These are phyloP conservation scores for Hypoxylon lienhwacheense DNA, from an alignment of 495 filamentous ascomycete species.

Conservation along the genomic window DNA sequence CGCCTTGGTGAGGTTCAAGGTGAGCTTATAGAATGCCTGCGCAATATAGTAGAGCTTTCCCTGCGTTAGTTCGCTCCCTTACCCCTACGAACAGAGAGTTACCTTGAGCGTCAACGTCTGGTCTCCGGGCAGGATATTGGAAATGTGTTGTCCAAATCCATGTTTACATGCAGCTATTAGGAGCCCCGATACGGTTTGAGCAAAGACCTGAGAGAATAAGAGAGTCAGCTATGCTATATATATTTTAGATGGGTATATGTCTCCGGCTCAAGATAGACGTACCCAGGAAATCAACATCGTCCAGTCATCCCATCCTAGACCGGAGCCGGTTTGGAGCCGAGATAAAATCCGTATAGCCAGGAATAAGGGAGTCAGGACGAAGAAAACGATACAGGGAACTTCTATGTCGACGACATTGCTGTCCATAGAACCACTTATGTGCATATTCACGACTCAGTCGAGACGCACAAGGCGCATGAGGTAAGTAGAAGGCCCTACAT, in stretches of 20 bases:
- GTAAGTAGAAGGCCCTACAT: background rate
- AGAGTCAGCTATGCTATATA: conserved; percentile 6
- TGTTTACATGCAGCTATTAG: conserved; percentile 41
- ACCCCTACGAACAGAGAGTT: background rate
- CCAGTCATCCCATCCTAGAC: conserved; percentile 44
- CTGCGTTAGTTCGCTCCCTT: conserved; percentile 1
- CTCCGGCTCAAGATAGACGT: conserved; percentile 1
- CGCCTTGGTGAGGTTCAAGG: conserved; percentile 41
- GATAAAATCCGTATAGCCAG: conserved; percentile 38
- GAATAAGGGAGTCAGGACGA: conserved; percentile 38
- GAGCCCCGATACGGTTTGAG: conserved; percentile 34
- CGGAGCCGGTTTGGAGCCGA: conserved; percentile 36
- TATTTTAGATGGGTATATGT: background rate
- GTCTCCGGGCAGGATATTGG: conserved; percentile 32
- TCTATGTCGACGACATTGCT: conserved; percentile 39
- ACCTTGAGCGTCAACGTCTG: conserved; percentile 40
- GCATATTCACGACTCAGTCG: conserved; percentile 19
- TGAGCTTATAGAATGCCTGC: conserved; percentile 40
- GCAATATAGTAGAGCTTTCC: conserved; percentile 35
- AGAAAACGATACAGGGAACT: conserved; percentile 41
- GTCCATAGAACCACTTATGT: conserved; percentile 23
- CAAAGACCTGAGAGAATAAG: conserved; percentile 28
- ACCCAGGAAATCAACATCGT: conserved; percentile 41
- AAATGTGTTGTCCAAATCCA: conserved; percentile 43
- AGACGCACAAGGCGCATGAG: background rate